Conservation (phyloP, 2,329 filamentous ascomycete species). For the Talaromyces sp. region DNA sequence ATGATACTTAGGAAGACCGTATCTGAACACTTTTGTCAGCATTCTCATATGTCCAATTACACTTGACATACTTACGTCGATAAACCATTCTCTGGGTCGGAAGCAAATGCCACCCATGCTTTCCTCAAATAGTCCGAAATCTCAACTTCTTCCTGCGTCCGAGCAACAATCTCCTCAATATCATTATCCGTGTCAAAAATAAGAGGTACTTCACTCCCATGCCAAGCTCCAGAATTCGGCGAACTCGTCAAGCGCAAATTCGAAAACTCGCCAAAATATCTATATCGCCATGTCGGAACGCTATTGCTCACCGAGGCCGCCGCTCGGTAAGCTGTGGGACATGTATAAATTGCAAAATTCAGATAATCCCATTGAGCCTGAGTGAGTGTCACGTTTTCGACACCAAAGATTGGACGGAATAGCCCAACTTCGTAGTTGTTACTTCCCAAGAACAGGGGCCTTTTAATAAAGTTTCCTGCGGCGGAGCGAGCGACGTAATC, state of each 20-base stretch:
- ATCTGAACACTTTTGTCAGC: too few relatives aligned
- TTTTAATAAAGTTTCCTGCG: constrained; percentile 6
- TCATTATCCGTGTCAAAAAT: constrained; percentile 10
- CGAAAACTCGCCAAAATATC: constrained; percentile 12
- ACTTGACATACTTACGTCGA: constrained; percentile 6
- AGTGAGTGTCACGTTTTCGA: neutral
- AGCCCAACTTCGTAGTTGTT: constrained; percentile 12
- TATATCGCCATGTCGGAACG: constrained; percentile 14
- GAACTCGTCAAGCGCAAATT: constrained; percentile 6
- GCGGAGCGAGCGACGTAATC: constrained; percentile 7
- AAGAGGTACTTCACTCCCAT: constrained; percentile 10
- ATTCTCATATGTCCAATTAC: too few relatives aligned
- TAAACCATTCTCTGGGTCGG: constrained; percentile 8
- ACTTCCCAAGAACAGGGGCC: constrained; percentile 7
- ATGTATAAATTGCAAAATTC: constrained; percentile 6
- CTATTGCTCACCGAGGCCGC: neutral
- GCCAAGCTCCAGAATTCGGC: constrained; percentile 13
- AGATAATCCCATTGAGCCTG: constrained; percentile 12
- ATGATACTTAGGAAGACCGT: constrained; percentile 10
- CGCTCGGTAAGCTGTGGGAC: constrained; percentile 7
- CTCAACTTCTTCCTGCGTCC: neutral
- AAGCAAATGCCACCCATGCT: constrained; percentile 14
- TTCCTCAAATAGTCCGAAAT: constrained; percentile 12
- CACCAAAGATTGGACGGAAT: neutral
- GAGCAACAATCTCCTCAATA: neutral